Percentiles rank a stretch among this genome's conserved stretches.
Evolutionary conservation across 768 basidiomycete species (phyloP).

Genomic region (Boletus rex-veris): DNA sequence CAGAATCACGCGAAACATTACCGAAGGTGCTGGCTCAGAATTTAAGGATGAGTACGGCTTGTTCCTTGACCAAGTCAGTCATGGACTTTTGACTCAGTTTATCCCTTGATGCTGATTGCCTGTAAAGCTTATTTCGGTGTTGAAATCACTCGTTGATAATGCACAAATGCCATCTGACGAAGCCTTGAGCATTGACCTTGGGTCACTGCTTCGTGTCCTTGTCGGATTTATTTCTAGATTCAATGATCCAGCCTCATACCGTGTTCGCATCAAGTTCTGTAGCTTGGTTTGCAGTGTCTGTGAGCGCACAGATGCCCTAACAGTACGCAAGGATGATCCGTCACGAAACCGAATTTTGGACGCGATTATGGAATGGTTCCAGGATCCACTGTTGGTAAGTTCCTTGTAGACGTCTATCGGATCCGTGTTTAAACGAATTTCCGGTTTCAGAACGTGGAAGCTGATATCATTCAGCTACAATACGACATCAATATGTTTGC

Average conservation of each 20-base stretch:
- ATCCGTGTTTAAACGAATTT: neutral
- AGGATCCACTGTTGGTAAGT: slow-evolving; percentile 49
- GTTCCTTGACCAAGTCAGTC: slow-evolving; percentile 70
- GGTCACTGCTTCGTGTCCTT: slow-evolving; percentile 53
- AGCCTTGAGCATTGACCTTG: slow-evolving; percentile 60
- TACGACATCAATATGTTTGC: slow-evolving; percentile 72
- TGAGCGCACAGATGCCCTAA: slow-evolving; percentile 55
- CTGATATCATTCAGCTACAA: slow-evolving; percentile 37
- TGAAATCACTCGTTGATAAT: slow-evolving; percentile 79
- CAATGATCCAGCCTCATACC: slow-evolving; percentile 47
- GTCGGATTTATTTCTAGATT: slow-evolving; percentile 66
- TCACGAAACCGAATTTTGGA: slow-evolving; percentile 73
- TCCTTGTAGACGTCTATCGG: neutral
- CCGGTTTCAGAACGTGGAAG: slow-evolving; percentile 34
- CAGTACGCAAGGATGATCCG: slow-evolving; percentile 62
- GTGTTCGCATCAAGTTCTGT: slow-evolving; percentile 76
- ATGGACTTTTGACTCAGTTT: neutral
- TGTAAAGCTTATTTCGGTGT: slow-evolving; percentile 63
- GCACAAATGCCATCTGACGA: slow-evolving; percentile 56
- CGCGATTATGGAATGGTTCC: slow-evolving; percentile 76
- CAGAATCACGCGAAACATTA: slow-evolving; percentile 52
- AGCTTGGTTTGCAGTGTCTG: slow-evolving; percentile 66
- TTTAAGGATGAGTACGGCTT: slow-evolving; percentile 37
- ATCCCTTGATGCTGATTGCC: slow-evolving; percentile 10
- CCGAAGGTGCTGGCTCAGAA: slow-evolving; percentile 44